Evolutionary conservation across 2,329 filamentous ascomycete species (phyloP), one percentile per base, ranked within the genome.

Genomic region (Coleophoma cylindrospora): DNA sequence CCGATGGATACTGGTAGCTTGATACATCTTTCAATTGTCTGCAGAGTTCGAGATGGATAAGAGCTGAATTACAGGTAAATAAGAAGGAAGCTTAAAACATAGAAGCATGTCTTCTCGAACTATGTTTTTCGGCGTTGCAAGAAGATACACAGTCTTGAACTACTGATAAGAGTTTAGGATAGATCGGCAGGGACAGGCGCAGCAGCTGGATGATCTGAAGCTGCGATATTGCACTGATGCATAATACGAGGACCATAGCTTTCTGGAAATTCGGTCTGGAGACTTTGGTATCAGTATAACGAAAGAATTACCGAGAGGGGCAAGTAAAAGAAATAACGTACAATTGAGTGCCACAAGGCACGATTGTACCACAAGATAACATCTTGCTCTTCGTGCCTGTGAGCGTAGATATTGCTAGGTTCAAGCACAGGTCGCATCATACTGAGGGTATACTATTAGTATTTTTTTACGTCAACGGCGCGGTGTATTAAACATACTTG

Each of bases 291-390:
- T 43, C 32, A 14, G 48, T 49, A 57, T 14, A 14, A 19, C 3
- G 5, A 14, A 44, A 15, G 10, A 33, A 22, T 22, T 27, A 13
- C 19, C 3, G 21, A 10, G 21, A 14, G 40, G 11, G 10, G 12
- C 7, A 12, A 38, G 36, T 14, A 13, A 6, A 13, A 38, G 36
- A 38, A 9, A 38, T 14, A 38, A 49, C 49, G 48, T 53, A 69
- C 67, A 48, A 69, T 69, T 41, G 65, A 68, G 47, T 70, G 67
- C 68, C 67, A 69, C 11, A 69, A 53, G 0, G 67, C 66, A 11
- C 68, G 57, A 50, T 69, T 69, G 52, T 69, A 69, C 66, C 66
- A 69, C 15, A 69, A 56, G 40, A 68, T 65, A 5, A 69, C 66
- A 55, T 69, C 66, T 54, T 67, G 63, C 49, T 68, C 65, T 27